These are phyloP conservation scores for Harringtonia aguacate DNA, from an alignment of 2,329 filamentous ascomycete species.

Conservation along the genomic window DNA sequence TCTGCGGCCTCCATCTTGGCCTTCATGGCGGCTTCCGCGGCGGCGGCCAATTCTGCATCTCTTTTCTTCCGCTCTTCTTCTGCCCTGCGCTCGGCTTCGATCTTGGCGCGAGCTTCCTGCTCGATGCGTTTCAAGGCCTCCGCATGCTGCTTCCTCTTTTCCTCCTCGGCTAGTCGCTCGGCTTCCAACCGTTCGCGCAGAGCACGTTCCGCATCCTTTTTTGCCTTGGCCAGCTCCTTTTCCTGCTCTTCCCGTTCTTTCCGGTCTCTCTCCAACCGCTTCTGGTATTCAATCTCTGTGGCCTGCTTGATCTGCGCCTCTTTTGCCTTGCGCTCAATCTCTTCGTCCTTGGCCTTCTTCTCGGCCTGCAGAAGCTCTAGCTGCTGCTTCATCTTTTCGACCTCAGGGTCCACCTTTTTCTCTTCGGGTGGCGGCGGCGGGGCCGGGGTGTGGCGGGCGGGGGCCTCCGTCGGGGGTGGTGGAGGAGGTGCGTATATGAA, in stretches of 20 bases:
- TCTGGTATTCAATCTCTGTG: constrained; percentile 14
- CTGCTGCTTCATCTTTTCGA: constrained; percentile 50
- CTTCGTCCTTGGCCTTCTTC: constrained; percentile 33
- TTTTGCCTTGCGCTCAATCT: constrained; percentile 30
- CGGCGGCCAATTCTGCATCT: constrained; percentile 38
- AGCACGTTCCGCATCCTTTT: constrained; percentile 31
- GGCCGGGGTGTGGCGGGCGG: constrained; percentile 26
- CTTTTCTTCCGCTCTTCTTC: constrained; percentile 29
- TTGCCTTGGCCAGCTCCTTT: constrained; percentile 36
- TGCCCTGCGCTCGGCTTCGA: constrained; percentile 27
- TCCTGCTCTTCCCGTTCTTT: constrained; percentile 32
- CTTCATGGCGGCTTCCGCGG: constrained; percentile 13
- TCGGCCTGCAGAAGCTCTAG: constrained; percentile 38
- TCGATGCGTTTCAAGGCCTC: constrained; percentile 24
- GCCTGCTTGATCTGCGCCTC: constrained; percentile 27
- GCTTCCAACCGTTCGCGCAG: constrained; percentile 28
- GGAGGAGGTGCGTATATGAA: constrained; percentile 29
- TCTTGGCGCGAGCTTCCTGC: constrained; percentile 21
- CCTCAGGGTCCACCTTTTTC: constrained; percentile 40
- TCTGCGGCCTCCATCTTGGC: constrained; percentile 34
- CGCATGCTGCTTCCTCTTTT: constrained; percentile 19
- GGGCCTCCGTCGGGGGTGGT: constrained; percentile 30
- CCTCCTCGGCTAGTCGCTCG: constrained; percentile 22
- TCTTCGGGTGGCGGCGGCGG: constrained; percentile 22
- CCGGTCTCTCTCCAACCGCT: constrained; percentile 19